Conservation (phyloP, 768 basidiomycete species). For the Tremella yokohamensis region DNA sequence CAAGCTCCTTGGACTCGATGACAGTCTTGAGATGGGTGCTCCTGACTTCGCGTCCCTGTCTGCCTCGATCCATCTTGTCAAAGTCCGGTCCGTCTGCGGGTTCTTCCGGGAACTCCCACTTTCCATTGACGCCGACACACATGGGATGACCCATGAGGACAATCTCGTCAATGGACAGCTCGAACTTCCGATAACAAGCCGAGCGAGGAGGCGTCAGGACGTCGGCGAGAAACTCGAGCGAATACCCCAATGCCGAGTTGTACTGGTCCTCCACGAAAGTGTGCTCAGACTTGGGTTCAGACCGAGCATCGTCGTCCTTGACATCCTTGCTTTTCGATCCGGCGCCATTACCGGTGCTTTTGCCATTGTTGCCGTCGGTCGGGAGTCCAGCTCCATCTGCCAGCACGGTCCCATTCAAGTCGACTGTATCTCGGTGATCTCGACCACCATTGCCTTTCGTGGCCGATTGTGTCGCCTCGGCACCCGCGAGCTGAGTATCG, state of each 20-base stretch:
- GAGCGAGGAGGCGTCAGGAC: slow-evolving; percentile 71
- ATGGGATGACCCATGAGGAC: slow-evolving; percentile 95
- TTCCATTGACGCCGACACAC: slow-evolving; percentile 67
- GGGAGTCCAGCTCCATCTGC: not conserved
- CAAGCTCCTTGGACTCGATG: slow-evolving; percentile 18
- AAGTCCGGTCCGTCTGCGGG: slow-evolving; percentile 25
- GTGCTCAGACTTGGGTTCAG: slow-evolving; percentile 6
- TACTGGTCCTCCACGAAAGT: slow-evolving; percentile 42
- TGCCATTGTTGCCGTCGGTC: not conserved
- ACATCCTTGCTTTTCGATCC: slow-evolving; percentile 12
- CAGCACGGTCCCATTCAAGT: not conserved
- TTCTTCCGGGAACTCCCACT: slow-evolving; percentile 59
- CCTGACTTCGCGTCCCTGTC: slow-evolving; percentile 22
- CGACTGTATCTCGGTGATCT: not conserved
- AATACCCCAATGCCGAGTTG: slow-evolving; percentile 66
- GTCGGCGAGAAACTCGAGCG: slow-evolving; percentile 72
- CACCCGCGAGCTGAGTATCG: too few relatives aligned
- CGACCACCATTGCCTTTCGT: slow-evolving; percentile 4
- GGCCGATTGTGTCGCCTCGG: too few relatives aligned
- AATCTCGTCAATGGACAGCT: slow-evolving; percentile 83
- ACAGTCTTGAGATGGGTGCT: slow-evolving; percentile 24
- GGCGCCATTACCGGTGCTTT: slow-evolving; percentile 2
- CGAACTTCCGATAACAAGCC: slow-evolving; percentile 91
- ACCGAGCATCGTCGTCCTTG: not conserved
- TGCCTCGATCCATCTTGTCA: slow-evolving; percentile 7